A percentile compares a stretch with the other conserved stretches of the same genome.
These are phyloP conservation scores for Aspergillus sp. DNA, from an alignment of 2,329 filamentous ascomycete genomes.

Conservation along the genomic window DNA sequence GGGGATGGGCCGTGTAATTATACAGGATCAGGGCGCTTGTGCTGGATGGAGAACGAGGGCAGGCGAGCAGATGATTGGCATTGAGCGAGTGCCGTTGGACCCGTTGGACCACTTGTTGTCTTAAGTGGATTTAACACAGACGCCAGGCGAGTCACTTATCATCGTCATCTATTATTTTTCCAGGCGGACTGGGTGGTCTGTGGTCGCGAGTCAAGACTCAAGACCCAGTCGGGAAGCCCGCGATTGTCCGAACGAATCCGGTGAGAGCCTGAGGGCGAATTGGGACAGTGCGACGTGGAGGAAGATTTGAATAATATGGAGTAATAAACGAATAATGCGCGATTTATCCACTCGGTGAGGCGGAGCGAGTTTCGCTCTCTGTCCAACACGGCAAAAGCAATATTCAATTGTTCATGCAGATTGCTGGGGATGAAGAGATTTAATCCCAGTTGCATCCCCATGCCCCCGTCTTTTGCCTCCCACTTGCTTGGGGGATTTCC, in stretches of 20 bases:
- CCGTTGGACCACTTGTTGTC: neutral
- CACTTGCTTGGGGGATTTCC: neutral
- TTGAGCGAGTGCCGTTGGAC: neutral
- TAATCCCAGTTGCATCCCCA: neutral
- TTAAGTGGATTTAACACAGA: neutral
- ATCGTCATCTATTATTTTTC: neutral
- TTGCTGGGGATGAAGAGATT: neutral
- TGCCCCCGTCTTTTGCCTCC: neutral
- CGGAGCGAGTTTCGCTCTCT: neutral
- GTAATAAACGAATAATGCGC: neutral
- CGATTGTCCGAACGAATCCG: conserved; percentile 19
- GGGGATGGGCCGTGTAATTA: neutral
- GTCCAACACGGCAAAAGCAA: neutral
- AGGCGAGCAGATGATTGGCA: neutral
- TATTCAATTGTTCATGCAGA: neutral
- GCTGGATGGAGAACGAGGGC: neutral
- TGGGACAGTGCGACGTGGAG: conserved; percentile 13
- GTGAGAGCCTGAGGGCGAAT: conserved; percentile 4
- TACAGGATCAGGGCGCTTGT: neutral
- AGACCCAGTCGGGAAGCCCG: conserved; percentile 10
- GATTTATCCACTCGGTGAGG: neutral
- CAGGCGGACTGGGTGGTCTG: neutral
- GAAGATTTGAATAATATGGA: neutral
- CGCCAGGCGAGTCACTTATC: conserved; percentile 1
- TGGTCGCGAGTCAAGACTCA: neutral